Conservation (phyloP, 2,329 filamentous ascomycete species). For the Eutypella sp. region DNA sequence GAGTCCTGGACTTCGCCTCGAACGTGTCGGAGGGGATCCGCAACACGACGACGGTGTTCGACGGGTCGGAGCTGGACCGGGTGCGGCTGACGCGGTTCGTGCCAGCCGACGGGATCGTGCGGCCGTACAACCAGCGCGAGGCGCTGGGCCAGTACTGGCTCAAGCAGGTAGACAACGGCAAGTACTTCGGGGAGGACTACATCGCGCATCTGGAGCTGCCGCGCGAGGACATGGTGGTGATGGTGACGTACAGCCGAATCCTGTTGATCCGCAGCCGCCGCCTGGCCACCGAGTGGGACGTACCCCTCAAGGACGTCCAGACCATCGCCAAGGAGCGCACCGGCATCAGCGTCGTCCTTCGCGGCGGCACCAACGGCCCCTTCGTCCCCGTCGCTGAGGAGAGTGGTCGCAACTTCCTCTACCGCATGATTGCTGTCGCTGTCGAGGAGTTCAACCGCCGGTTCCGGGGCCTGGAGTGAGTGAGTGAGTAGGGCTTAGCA, state of each 20-base stretch:
- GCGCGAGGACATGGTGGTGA: constrained; percentile 79
- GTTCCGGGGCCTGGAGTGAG: constrained; percentile 42
- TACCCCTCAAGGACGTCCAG: constrained; percentile 90
- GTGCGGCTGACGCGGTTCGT: constrained; percentile 93
- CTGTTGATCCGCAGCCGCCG: constrained; percentile 85
- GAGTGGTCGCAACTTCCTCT: constrained; percentile 59
- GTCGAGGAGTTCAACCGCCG: constrained; percentile 64
- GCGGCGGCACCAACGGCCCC: constrained; percentile 87
- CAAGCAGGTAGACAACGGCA: constrained; percentile 95
- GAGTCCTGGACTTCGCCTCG: constrained; percentile 92
- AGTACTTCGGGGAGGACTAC: constrained; percentile 96
- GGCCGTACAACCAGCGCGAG: constrained; percentile 90
- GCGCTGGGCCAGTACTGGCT: constrained; percentile 97
- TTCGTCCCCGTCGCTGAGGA: constrained; percentile 95
- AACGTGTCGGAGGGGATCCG: constrained; percentile 96
- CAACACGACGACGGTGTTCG: constrained; percentile 98
- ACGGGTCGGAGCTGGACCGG: constrained; percentile 88
- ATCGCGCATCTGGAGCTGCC: constrained; percentile 93
- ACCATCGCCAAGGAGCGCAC: constrained; percentile 96
- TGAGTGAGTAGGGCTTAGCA: too few species aligned
- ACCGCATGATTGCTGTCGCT: constrained; percentile 60
- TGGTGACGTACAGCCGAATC: constrained; percentile 84
- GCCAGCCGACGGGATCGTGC: constrained; percentile 85
- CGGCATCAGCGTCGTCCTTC: constrained; percentile 80
- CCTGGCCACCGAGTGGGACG: constrained; percentile 90